Evolutionary conservation across 2,329 filamentous ascomycete species (phyloP).

Genomic region (Pyrenochaeta sp.): DNA sequence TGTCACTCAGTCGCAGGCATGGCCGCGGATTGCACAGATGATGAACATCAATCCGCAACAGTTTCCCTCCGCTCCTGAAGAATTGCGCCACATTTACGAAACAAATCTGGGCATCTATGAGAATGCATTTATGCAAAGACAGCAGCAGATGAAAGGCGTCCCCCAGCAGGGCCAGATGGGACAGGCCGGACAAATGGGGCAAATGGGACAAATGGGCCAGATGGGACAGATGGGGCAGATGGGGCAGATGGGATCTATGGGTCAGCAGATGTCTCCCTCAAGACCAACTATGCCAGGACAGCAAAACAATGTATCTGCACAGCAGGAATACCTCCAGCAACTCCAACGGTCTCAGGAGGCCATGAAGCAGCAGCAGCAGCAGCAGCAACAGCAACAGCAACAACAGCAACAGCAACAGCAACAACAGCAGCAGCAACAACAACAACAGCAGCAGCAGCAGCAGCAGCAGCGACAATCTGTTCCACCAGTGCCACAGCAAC

Average conservation of each 20-base stretch:
- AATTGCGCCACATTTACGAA: conserved; percentile 78
- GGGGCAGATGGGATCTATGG: conserved; percentile 17
- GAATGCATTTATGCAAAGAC: conserved; percentile 68
- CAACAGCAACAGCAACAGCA: conserved; percentile 37
- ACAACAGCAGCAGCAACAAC: conserved; percentile 35
- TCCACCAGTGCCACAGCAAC: conserved; percentile 53
- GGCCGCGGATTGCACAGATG: conserved; percentile 73
- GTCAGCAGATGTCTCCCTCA: conserved; percentile 47
- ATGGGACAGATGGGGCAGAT: background rate
- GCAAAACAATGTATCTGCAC: conserved; percentile 59
- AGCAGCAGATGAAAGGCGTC: conserved; percentile 55
- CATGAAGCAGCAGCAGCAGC: conserved; percentile 44
- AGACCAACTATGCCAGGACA: conserved; percentile 39
- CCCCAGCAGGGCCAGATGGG: conserved; percentile 37
- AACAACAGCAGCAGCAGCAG: conserved; percentile 27
- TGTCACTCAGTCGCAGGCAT: conserved; percentile 74
- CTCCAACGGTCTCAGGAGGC: conserved; percentile 37
- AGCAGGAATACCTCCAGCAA: conserved; percentile 50
- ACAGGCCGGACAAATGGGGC: background rate
- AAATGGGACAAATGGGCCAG: conserved; percentile 21
- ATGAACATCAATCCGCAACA: conserved; percentile 54
- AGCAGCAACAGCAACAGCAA: conserved; percentile 37
- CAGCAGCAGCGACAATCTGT: conserved; percentile 36
- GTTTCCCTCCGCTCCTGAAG: conserved; percentile 70
- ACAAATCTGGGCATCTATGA: conserved; percentile 81